phyloP scores from a whole-genome alignment of 202 grass and related monocot genomes.

The Panicum hallii region DNA sequence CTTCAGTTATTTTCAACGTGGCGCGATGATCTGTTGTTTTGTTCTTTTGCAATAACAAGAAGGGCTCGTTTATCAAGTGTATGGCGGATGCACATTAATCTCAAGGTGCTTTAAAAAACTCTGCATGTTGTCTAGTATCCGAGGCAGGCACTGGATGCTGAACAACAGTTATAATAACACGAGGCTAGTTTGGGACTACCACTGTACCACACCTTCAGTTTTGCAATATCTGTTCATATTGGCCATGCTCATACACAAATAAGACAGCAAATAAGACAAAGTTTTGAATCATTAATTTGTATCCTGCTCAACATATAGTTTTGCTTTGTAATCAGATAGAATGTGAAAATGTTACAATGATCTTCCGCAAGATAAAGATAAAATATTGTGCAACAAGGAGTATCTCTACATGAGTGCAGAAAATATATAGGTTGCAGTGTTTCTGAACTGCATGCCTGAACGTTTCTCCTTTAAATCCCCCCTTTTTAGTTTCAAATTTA shows the following conservation, averaged over 20 bases:
- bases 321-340: not conserved
- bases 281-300: not conserved
- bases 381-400: not conserved
- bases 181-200: not conserved
- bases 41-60: slow-evolving; percentile 26
- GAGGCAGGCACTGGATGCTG: slow-evolving; percentile 6
- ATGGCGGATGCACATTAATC: slow-evolving; percentile 11
- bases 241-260: not conserved
- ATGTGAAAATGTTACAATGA: not conserved
- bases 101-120: not conserved
- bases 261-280: not conserved
- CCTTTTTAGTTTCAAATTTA: not conserved
- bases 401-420: not conserved
- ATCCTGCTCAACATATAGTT: not conserved
- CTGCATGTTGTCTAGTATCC: slow-evolving; percentile 3
- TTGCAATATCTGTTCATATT: not conserved
- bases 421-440: not conserved
- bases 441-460: not conserved
- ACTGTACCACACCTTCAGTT: not conserved
- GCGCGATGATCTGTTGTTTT: slow-evolving; percentile 17
- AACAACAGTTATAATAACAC: not conserved
- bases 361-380: not conserved
- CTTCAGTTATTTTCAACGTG: not conserved
- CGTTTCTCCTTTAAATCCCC: not conserved
- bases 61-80: not conserved